Evolutionary conservation across 108 stramenopile genomes (phyloP).

Genomic region (Cyclostephanos tholiformis): DNA sequence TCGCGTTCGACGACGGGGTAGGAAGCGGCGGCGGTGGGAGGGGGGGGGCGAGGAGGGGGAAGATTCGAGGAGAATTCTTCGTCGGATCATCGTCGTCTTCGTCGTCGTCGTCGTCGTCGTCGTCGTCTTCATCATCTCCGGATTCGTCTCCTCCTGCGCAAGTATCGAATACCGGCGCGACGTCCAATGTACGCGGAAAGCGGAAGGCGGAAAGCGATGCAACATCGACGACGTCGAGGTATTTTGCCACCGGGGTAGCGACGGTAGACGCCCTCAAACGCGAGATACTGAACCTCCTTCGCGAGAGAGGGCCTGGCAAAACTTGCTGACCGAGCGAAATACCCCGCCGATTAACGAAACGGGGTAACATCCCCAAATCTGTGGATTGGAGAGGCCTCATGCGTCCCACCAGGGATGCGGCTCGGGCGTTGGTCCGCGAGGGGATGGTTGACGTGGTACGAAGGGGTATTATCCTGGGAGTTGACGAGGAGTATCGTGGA

Average conservation of each 20-base stretch:
- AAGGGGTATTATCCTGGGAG: conserved; percentile 24
- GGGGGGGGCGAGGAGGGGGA: conserved; percentile 11
- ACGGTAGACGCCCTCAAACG: conserved; percentile 25
- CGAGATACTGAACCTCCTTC: conserved; percentile 40
- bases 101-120: conserved; percentile 2
- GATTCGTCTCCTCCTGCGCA: neutral
- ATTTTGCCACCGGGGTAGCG: neutral
- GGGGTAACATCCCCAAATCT: conserved; percentile 29
- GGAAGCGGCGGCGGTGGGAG: neutral
- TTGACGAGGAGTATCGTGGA: conserved; percentile 48
- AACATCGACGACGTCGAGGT: neutral
- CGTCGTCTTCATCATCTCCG: too few species aligned
- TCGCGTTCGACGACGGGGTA: conserved; percentile 30
- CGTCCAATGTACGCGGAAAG: neutral
- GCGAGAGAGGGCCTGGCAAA: conserved; percentile 27
- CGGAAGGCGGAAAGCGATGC: neutral
- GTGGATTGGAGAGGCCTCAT: conserved; percentile 44
- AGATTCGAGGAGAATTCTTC: conserved; percentile 34
- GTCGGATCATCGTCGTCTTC: conserved; percentile 1
- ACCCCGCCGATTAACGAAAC: conserved; percentile 32
- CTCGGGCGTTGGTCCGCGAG: conserved; percentile 26
- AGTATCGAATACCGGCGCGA: neutral
- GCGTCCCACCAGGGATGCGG: conserved; percentile 49
- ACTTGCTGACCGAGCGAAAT: conserved; percentile 59
- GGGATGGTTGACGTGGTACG: conserved; percentile 44